Base-by-base conservation (phyloP, 1,284 basidiomycete species). In the Malassezia cuniculi region DNA sequence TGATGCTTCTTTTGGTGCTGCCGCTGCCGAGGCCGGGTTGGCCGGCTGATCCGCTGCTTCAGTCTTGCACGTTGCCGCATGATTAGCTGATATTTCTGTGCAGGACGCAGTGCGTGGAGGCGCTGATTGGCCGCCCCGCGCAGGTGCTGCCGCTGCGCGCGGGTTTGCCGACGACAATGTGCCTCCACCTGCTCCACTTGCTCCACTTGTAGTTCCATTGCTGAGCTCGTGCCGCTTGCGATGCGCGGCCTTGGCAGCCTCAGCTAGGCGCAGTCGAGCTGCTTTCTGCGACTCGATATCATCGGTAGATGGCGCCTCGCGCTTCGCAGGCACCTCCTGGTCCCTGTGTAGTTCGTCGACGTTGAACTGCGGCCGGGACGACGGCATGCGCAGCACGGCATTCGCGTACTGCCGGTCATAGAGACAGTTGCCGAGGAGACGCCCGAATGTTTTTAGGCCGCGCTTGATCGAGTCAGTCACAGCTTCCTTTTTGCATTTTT, bases 401-500 rank as follows among this genome's bases (percentile, higher is more conserved):
- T 80, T 76, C 1, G 82, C 76, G 65, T 85, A 94, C 11, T 77
- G 70, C 69, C 87, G 89, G 70, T 95, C 90, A 60, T 95, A 95
- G 17, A 94, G 70, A 68, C 90, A 97, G 60, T 94, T 93, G 15
- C 49, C 90, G 8, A 95, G 73, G 1, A 95, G 71, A 62, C 89
- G 90, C 34, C 93, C 90, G 66, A 97, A 97, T 52, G 80, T 85
- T 34, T 85, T 76, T 15, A 97, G 72, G 0, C 85, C 78, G 24
- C 90, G 79, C 69, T 97, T 97, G 31, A 90, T 71, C 0, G 76
- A 89, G 57, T 97, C 90, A 0, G 90, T 97, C 0, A 94, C 82
- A 0, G 93, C 87, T 65, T 95, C 90, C 63, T 97, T 97, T 74
- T 93, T 90, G 57, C 83, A 85, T 86, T 97, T 97, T 60, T 95